phyloP scores from a whole-genome alignment of 1,284 basidiomycete genomes.

The Apiotrichum akiyoshidainum region DNA sequence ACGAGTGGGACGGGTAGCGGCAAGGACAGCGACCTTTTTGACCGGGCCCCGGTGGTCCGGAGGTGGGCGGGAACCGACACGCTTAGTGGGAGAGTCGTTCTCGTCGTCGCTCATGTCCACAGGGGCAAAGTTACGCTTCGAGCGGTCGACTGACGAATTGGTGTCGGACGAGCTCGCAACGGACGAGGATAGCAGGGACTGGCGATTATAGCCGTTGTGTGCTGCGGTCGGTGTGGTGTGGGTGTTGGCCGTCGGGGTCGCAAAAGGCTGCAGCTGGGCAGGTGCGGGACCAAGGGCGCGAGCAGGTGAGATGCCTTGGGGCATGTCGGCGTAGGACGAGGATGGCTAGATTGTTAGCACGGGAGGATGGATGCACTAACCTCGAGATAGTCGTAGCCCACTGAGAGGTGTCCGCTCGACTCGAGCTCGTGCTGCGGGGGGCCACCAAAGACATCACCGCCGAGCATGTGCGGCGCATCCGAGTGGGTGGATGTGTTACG shows the following conservation, averaged over 20 bases:
- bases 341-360: neutral
- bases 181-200: constrained; percentile 7
- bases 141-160: constrained; percentile 20
- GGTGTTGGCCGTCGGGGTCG: constrained; percentile 21
- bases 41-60: neutral
- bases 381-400: constrained; percentile 12
- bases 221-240: constrained; percentile 14
- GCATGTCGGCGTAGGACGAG: neutral
- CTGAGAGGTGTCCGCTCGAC: neutral
- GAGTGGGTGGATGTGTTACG: constrained; percentile 32
- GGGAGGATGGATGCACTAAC: neutral
- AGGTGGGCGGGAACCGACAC: constrained; percentile 11
- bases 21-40: neutral
- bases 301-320: constrained; percentile 44
- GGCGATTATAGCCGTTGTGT: constrained; percentile 1
- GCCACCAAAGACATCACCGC: constrained; percentile 33
- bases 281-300: constrained; percentile 47
- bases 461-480: constrained; percentile 35
- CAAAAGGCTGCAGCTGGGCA: constrained; percentile 29
- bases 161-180: constrained; percentile 10
- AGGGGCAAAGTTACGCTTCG: neutral
- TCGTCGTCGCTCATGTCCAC: constrained; percentile 38
- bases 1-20: neutral
- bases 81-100: constrained; percentile 40
- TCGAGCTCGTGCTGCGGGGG: neutral